These are phyloP conservation scores for Chlorella sp. DNA, from an alignment of 139 green algal genomes.

Conservation along the genomic window DNA sequence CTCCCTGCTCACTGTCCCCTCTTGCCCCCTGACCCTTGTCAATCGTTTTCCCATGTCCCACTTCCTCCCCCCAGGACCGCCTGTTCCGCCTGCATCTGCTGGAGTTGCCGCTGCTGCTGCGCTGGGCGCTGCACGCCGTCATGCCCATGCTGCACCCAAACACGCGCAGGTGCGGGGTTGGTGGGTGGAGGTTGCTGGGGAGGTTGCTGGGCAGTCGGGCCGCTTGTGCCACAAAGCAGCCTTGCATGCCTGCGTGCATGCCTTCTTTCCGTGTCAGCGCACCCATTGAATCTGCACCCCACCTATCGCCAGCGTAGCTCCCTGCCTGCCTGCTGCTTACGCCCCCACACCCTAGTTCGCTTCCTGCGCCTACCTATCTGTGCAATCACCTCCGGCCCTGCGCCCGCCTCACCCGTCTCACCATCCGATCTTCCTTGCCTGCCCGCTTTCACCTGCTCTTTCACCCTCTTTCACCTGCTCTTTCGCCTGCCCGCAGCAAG, in stretches of 20 bases:
- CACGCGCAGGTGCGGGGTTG: constrained; percentile 25
- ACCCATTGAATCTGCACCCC: background rate
- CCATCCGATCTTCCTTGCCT: no score
- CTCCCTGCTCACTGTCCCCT: no score
- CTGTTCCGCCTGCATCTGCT: constrained; percentile 57
- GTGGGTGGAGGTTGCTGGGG: background rate
- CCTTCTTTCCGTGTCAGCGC: background rate
- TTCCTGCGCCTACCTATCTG: no score
- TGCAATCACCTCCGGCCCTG: no score
- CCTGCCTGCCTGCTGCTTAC: background rate
- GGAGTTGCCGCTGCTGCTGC: constrained; percentile 48
- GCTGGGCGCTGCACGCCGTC: constrained; percentile 44
- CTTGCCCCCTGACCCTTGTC: no score
- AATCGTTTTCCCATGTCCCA: no score
- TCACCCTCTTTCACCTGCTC: no score
- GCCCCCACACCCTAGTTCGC: background rate
- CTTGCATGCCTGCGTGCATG: background rate
- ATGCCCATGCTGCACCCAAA: constrained; percentile 34
- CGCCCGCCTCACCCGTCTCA: no score
- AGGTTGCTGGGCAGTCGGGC: background rate
- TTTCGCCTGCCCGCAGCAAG: no score
- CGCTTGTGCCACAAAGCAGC: no score
- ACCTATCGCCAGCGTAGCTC: no score
- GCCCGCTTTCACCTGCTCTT: background rate
- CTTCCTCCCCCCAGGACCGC: constrained; percentile 7